Evolutionary conservation across 2,329 filamentous ascomycete species (phyloP), one percentile per base, ranked within the genome.

Genomic region (Colletotrichum ledebouriae): DNA sequence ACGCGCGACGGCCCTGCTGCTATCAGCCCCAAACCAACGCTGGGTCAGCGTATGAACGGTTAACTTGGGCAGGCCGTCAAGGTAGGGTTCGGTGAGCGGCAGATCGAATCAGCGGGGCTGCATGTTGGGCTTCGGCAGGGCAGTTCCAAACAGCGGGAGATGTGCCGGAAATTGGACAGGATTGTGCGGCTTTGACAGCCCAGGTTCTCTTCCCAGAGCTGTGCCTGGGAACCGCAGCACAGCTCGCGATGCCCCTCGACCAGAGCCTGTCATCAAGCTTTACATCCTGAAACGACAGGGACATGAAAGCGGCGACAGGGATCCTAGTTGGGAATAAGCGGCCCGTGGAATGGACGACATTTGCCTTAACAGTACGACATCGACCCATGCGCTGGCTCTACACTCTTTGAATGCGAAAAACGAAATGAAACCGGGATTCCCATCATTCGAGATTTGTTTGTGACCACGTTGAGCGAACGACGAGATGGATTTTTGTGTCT

Each of bases 201-300:
- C 29, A 29, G 61, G 55, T 50, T 47, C 17, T 37, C 41, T 42
- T 42, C 34, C 41, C 34, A 25, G 47, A 42, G 25, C 33, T 55
- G 41, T 47, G 22, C 53, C 33, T 55, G 25, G 49, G 15, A 33
- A 29, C 39, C 47, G 33, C 22, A 55, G 41, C 22, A 33, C 22
- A 55, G 41, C 22, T 42, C 12, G 60, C 61, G 42, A 37, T 25
- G 55, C 61, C 33, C 47, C 22, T 55, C 49, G 20, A 41, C 39
- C 34, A 47, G 53, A 56, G 65, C 65, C 55, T 65, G 65, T 65
- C 61, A 49, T 57, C 62, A 68, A 65, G 55, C 65, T 68, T 68
- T 59, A 52, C 47, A 15, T 56, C 65, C 65, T 68, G 65, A 68
- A 68, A 68, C 65, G 34, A 65, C 55, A 60, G 65, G 65, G 65